A percentile compares a stretch with the other conserved stretches of the same genome.
These are phyloP conservation scores for Coniosporium tulheliwenetii DNA, from an alignment of 2,329 filamentous ascomycete genomes.

Conservation along the genomic window DNA sequence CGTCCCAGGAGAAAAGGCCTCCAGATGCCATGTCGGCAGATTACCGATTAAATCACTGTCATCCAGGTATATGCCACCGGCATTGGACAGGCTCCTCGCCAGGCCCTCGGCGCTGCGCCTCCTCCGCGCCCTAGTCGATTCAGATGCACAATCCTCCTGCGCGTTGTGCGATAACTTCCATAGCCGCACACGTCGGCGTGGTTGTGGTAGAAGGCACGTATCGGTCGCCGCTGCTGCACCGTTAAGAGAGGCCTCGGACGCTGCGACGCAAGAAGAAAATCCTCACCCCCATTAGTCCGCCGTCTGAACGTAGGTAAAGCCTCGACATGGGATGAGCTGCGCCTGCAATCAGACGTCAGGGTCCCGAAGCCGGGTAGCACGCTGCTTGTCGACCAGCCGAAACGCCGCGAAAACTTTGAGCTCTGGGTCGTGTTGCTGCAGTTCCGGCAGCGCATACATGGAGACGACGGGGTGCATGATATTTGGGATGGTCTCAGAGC, in stretches of 20 bases:
- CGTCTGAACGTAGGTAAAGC: too few species aligned
- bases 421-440: slow-evolving; percentile 26
- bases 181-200: too few species aligned
- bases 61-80: slow-evolving; percentile 21
- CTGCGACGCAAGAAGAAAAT: too few species aligned
- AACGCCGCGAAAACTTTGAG: slow-evolving; percentile 9
- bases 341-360: background rate
- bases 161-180: too few species aligned
- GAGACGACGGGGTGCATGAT: slow-evolving; percentile 21
- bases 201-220: too few species aligned
- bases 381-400: slow-evolving; percentile 1
- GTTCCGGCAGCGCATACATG: slow-evolving; percentile 23
- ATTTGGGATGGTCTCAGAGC: slow-evolving; percentile 26
- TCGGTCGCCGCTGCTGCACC: too few species aligned
- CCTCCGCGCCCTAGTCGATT: slow-evolving; percentile 9
- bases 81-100: slow-evolving; percentile 28
- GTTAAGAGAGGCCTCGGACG: too few species aligned
- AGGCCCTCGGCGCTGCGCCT: slow-evolving; percentile 25
- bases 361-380: background rate
- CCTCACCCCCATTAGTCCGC: too few species aligned
- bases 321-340: slow-evolving; percentile 6
- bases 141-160: too few species aligned
- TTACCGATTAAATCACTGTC: too few species aligned
- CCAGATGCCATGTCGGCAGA: too few species aligned
- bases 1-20: too few species aligned